These are phyloP conservation scores for Erythrobasidium hasegawianum DNA, from an alignment of 1,284 basidiomycete genomes.

Conservation along the genomic window DNA sequence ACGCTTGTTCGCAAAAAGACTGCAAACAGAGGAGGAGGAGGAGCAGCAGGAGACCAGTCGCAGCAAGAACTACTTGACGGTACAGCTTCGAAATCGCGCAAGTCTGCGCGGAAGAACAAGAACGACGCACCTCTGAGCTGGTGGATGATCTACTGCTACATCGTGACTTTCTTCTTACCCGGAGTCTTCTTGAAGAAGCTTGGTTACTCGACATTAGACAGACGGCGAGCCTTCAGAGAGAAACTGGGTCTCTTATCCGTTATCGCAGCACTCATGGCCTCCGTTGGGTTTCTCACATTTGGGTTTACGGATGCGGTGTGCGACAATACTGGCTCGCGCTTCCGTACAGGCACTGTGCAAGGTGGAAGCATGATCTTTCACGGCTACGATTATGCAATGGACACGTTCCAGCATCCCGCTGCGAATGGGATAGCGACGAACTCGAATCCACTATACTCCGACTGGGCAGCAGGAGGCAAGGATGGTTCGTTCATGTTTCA, in stretches of 20 bases:
- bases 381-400: conserved; percentile 88
- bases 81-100: conserved; percentile 35
- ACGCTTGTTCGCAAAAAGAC: conserved; percentile 61
- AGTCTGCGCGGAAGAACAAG: conserved; percentile 58
- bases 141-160: conserved; percentile 94
- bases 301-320: conserved; percentile 97
- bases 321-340: conserved; percentile 76
- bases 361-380: conserved; percentile 84
- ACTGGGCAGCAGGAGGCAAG: conserved; percentile 73
- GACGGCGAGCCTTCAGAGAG: conserved; percentile 94
- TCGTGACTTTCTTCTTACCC: conserved; percentile 80
- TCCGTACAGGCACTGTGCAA: conserved; percentile 70
- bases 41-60: conserved; percentile 29
- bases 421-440: conserved; percentile 61
- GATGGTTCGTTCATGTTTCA: conserved; percentile 95
- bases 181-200: conserved; percentile 63
- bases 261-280: conserved; percentile 77
- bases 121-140: conserved; percentile 77
- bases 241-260: conserved; percentile 91
- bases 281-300: conserved; percentile 96
- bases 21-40: conserved; percentile 49
- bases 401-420: conserved; percentile 74
- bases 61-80: conserved; percentile 39
- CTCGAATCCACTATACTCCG: conserved; percentile 76
- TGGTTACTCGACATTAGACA: conserved; percentile 80